Evolutionary conservation across 495 filamentous ascomycete genomes (phyloP), one percentile per base, ranked within the genome.

Genomic region (Lophiotrema nucula): DNA sequence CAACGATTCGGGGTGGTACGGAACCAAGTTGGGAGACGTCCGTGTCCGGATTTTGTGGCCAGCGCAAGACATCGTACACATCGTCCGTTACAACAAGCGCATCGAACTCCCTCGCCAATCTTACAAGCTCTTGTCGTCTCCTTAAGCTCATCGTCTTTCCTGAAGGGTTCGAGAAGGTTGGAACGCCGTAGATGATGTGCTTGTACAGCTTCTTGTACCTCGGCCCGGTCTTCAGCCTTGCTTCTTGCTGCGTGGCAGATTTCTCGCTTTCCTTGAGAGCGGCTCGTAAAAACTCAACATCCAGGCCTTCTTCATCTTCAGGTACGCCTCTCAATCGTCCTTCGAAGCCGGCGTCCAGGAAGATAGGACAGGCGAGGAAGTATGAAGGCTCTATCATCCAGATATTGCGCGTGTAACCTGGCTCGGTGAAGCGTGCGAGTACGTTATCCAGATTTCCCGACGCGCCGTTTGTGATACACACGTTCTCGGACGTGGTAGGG

Each of bases 51-150:
- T 42, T 18, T 16, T 41, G 16, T 13, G 50, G 37, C 50, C 50
- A 53, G 13, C 50, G 50, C n/a, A 53, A 21, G 5, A 43, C 37
- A 43, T 53, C 50, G 23, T 53, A 53, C 1, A 53, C 50, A 37
- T 62, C 59, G 26, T 62, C 59, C 12, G 44, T 51, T 4, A 62
- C 27, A 16, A 62, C 45, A 11, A 62, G 33, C 2, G 59, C 59
- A 25, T 62, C 59, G 27, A 50, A 62, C 25, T 58, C 43, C 15
- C 59, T 27, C 15, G 59, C 59, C 8, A 62, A 23, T n/a, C 54
- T 53, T 8, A 62, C 38, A 12, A 62, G 53, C 24, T 57, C 43
- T 37, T 62, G 39, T 45, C 59, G 42, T 33, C 59, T 18, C 42
- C 28, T n/a, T 5, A 57, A n/a, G 16, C 18, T 24, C 59, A 57